Conservation (phyloP, 768 basidiomycete species). For the Cytidiella melzeri region DNA sequence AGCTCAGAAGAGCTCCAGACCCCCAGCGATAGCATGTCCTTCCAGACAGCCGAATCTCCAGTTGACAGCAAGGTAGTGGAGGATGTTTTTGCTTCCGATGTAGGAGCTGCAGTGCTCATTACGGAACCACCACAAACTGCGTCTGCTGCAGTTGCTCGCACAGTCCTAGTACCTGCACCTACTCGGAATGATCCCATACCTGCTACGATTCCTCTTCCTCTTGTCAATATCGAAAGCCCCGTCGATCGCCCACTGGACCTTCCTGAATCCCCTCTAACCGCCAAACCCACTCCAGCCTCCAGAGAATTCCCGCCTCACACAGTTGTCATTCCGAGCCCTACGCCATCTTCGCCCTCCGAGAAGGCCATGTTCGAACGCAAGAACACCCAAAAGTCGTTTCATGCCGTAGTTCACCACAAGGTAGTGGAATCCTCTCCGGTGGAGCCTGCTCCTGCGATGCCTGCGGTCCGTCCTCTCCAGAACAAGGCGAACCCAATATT, state of each 20-base stretch:
- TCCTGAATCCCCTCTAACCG: neutral
- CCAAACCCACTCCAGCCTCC: neutral
- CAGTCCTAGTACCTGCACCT: conserved; percentile 14
- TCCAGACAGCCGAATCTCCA: neutral
- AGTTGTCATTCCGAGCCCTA: conserved; percentile 4
- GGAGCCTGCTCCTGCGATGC: conserved; percentile 6
- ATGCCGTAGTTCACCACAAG: conserved; percentile 28
- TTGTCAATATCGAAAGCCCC: conserved; percentile 5
- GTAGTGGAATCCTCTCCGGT: conserved; percentile 12
- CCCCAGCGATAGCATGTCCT: conserved; percentile 9
- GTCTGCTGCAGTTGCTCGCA: conserved; percentile 12
- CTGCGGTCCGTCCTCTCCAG: neutral
- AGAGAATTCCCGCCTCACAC: conserved; percentile 3
- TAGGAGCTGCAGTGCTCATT: conserved; percentile 14
- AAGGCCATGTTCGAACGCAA: conserved; percentile 17
- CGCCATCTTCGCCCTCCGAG: conserved; percentile 13
- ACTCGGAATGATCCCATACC: no score
- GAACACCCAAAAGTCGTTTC: conserved; percentile 22
- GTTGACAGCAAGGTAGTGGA: conserved; percentile 1
- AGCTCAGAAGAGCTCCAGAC: conserved; percentile 11
- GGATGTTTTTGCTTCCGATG: conserved; percentile 9
- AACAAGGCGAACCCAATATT: neutral
- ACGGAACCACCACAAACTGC: conserved; percentile 13
- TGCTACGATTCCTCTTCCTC: conserved; percentile 9
- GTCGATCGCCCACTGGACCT: neutral